phyloP scores from a whole-genome alignment of 305 asterid species.

The Fraxinus latifolia region DNA sequence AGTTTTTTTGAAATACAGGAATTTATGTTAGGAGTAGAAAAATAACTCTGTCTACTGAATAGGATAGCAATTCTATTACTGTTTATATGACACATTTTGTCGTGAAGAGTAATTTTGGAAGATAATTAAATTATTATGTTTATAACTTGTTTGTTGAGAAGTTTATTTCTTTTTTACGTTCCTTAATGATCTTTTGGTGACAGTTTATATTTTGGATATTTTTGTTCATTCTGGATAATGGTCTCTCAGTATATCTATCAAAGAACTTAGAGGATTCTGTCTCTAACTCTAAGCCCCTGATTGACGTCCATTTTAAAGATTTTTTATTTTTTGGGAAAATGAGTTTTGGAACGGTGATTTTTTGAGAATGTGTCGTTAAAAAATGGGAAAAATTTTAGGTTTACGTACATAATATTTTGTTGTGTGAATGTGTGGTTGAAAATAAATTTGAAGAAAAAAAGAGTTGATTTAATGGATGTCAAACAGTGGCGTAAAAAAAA shows the following conservation, averaged over 20 bases:
- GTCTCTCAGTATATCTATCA: not conserved
- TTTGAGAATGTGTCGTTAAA: no score
- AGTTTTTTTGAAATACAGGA: conserved; percentile 36
- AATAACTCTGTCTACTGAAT: conserved; percentile 24
- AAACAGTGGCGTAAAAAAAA: no score
- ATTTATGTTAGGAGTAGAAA: conserved; percentile 34
- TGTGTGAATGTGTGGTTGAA: no score
- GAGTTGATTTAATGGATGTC: no score
- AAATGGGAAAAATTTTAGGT: no score
- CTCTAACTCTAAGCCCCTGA: no score
- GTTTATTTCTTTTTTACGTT: not conserved
- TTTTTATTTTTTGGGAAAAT: no score
- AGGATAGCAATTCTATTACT: conserved; percentile 25
- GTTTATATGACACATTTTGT: conserved; percentile 33
- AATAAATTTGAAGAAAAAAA: no score
- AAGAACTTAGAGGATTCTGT: not conserved
- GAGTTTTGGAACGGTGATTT: no score
- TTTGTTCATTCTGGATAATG: not conserved
- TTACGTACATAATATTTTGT: no score
- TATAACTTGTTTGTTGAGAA: not conserved
- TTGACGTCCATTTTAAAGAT: no score
- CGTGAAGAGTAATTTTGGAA: conserved; percentile 18
- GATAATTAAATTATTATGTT: conserved; percentile 25
- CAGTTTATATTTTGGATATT: not conserved
- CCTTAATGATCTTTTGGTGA: not conserved